Evolutionary conservation across 257 asterid genomes (phyloP).

Genomic region (Vinca minor): DNA sequence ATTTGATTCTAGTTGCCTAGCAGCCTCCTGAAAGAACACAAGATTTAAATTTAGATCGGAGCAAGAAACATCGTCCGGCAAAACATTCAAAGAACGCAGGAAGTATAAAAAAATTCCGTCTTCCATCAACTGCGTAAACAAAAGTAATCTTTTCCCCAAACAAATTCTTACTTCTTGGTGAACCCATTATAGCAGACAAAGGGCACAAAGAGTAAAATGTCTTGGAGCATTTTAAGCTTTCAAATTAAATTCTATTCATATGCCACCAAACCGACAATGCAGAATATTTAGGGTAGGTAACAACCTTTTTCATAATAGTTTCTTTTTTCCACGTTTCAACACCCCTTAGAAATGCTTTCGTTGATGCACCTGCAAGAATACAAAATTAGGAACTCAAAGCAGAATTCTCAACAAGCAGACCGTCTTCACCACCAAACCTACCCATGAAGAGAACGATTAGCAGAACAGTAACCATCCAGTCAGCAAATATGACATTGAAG

Average conservation of each 20-base stretch:
- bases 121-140: conserved; percentile 9
- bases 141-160: conserved; percentile 1
- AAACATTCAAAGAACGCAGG: background rate
- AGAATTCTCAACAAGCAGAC: conserved; percentile 3
- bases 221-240: background rate
- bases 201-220: background rate
- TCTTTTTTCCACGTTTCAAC: conserved; percentile 92
- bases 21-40: conserved; percentile 57
- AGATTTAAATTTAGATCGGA: conserved; percentile 2
- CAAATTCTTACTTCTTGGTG: background rate
- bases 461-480: conserved; percentile 98
- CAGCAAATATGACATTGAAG: conserved; percentile 87
- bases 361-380: conserved; percentile 59
- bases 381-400: conserved; percentile 14
- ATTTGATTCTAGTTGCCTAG: conserved; percentile 29
- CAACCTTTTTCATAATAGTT: conserved; percentile 69
- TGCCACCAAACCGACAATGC: background rate
- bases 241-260: background rate
- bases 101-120: background rate
- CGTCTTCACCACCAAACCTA: conserved; percentile 21
- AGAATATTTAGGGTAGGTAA: background rate
- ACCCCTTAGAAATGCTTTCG: conserved; percentile 83
- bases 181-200: background rate
- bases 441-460: conserved; percentile 79
- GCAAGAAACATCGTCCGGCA: background rate